phyloP scores from a whole-genome alignment of 495 filamentous ascomycete genomes.

The Rhypophila decipiens region DNA sequence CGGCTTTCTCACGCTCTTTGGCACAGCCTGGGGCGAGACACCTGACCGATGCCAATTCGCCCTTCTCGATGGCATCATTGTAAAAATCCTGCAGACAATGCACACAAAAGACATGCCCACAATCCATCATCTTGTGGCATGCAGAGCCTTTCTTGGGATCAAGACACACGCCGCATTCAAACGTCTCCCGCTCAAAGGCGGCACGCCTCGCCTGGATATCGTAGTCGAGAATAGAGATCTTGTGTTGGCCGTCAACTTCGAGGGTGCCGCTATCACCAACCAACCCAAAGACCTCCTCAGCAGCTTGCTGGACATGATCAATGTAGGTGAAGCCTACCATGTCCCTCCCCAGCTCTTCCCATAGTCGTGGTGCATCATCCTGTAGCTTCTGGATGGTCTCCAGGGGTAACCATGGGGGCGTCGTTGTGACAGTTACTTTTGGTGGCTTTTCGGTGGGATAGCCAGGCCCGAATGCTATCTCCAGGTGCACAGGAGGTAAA shows the following conservation, averaged over 20 bases:
- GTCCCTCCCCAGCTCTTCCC: slow-evolving; percentile 75
- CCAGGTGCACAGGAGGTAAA: slow-evolving; percentile 67
- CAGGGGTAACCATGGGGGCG: slow-evolving; percentile 63
- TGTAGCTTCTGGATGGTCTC: slow-evolving; percentile 52
- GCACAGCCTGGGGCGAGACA: slow-evolving; percentile 75
- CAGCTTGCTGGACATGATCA: slow-evolving; percentile 74
- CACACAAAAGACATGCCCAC: slow-evolving; percentile 86
- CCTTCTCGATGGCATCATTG: slow-evolving; percentile 77
- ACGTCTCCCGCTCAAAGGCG: slow-evolving; percentile 77
- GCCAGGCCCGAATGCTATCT: slow-evolving; percentile 61
- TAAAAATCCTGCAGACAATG: slow-evolving; percentile 84
- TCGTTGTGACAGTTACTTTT: slow-evolving; percentile 54
- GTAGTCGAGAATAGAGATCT: slow-evolving; percentile 70
- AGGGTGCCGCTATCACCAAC: slow-evolving; percentile 46
- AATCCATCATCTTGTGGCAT: slow-evolving; percentile 73
- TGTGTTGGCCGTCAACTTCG: slow-evolving; percentile 52
- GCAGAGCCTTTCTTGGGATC: slow-evolving; percentile 81
- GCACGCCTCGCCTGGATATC: slow-evolving; percentile 65
- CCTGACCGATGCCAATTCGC: slow-evolving; percentile 67
- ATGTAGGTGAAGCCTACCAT: slow-evolving; percentile 81
- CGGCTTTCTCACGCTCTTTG: slow-evolving; percentile 44
- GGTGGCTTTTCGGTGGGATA: slow-evolving; percentile 72
- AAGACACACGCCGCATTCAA: slow-evolving; percentile 84
- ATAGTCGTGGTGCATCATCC: slow-evolving; percentile 56
- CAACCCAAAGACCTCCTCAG: slow-evolving; percentile 72